A percentile compares a stretch with the other conserved stretches of the same genome.
Conservation (phyloP, 768 basidiomycete species). For the Piloderma croceum region DNA sequence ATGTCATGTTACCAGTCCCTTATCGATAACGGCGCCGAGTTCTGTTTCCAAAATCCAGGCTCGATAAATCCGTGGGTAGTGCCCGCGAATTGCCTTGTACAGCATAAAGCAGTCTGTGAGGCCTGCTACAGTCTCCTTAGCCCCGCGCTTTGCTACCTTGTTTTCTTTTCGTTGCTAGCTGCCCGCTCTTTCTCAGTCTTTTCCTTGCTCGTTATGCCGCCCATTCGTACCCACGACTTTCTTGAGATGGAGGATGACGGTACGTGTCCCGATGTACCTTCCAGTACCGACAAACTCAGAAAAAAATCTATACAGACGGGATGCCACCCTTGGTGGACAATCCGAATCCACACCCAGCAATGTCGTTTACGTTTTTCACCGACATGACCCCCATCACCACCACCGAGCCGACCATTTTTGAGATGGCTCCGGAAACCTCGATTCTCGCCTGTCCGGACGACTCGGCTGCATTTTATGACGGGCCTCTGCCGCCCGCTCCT, state of each 20-base stretch:
- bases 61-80: no score
- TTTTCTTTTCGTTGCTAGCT: no score
- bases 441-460: slow-evolving; percentile 15
- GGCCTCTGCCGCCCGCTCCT: slow-evolving; percentile 15
- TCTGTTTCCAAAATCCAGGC: no score
- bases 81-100: no score
- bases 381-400: slow-evolving; percentile 51
- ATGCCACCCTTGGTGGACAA: slow-evolving; percentile 52
- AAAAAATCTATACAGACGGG: slow-evolving; percentile 29
- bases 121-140: no score
- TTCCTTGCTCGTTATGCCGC: no score
- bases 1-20: no score
- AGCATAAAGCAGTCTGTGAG: no score
- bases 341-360: slow-evolving; percentile 42
- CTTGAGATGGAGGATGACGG: slow-evolving; percentile 21
- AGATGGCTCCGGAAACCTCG: slow-evolving; percentile 26
- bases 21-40: no score
- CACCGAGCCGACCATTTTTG: slow-evolving; percentile 27
- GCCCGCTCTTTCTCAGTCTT: no score
- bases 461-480: slow-evolving; percentile 14
- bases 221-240: slow-evolving; percentile 25
- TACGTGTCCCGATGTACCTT: slow-evolving; percentile 17
- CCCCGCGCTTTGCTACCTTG: no score
- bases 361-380: slow-evolving; percentile 59
- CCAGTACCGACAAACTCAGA: slow-evolving; percentile 20